Base-by-base conservation (phyloP, 352 stramenopile genomes). In the Phytophthora cryptogea region DNA sequence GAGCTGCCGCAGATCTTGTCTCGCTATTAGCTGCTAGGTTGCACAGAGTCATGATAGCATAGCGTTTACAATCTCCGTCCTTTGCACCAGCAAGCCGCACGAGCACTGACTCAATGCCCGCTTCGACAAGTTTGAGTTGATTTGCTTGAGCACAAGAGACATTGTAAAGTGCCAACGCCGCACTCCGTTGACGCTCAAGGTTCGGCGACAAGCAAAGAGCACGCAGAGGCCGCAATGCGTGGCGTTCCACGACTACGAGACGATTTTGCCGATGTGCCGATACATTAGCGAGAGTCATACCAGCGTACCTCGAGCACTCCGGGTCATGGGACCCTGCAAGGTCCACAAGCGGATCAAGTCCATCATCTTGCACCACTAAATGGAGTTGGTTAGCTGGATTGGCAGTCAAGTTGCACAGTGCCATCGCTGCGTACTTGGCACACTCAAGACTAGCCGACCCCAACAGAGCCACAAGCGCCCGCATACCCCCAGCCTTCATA, bases 1-100 rank as follows among this genome's bases (percentile, higher is more conserved):
- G 78, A 14, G 88, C 96, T 17, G 89, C 90, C n/a, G 76, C 74
- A 7, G 68, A 59, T 10, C 96, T 80, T 6, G 94, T 98, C 48
- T 97, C 90, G 10, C 83, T 82, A 66, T 99, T 98, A 6, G 92
- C 96, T 13, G 94, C 90, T 43, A 99, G 68, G 69, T 99, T 99
- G 48, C 89, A 92, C 32, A 99, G 73, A 17, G 95, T 91, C 96
- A 99, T 99, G 39, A 27, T 89, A 20, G 95, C 85, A 56, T 98
- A 98, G 5, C 89, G 86, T 54, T 97, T 96, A n/a, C 88, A 97
- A 58, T 98, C 89, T 41, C 96, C 76, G 55, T 99, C 96, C 42
- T 83, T 79, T 16, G 79, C 83, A 20, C 75, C 70, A 4, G 89
- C 92, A 14, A 97, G 76, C 33, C 74, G 67, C 32, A 98, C 86